phyloP scores from a whole-genome alignment of 2,329 filamentous ascomycete species.

The Monilinia vaccinii-corymbosi region DNA sequence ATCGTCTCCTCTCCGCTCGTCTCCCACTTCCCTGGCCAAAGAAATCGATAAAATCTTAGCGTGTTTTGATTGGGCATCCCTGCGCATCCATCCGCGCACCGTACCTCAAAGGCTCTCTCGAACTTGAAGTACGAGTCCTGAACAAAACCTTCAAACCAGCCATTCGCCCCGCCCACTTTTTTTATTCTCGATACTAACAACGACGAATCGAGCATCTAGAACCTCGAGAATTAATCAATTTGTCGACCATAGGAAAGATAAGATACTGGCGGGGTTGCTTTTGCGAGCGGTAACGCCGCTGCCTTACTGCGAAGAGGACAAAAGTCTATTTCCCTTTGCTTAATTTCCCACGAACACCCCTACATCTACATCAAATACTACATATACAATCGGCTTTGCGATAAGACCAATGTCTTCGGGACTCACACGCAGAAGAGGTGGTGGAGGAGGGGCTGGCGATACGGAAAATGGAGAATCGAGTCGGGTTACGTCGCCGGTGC shows the following conservation, averaged over 20 bases:
- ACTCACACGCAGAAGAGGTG: conserved; percentile 58
- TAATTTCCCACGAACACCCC: conserved; percentile 14
- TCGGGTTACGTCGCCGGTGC: conserved; percentile 57
- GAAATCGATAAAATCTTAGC: conserved; percentile 9
- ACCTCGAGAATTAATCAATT: not conserved
- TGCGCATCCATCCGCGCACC: conserved; percentile 6
- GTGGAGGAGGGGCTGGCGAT: conserved; percentile 52
- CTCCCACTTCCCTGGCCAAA: conserved; percentile 5
- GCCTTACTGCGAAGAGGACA: conserved; percentile 4
- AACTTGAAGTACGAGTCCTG: not conserved
- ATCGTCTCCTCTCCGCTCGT: no score
- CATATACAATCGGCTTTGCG: conserved; percentile 7
- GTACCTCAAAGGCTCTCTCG: conserved; percentile 2
- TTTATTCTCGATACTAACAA: not conserved
- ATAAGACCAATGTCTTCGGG: conserved; percentile 38
- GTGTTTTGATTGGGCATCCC: conserved; percentile 7
- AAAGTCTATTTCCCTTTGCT: conserved; percentile 19
- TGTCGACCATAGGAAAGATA: not conserved
- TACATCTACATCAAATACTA: conserved; percentile 12
- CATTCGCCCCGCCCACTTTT: conserved; percentile 10
- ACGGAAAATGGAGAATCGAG: conserved; percentile 55
- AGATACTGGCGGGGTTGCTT: conserved; percentile 8
- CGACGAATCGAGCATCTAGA: not conserved
- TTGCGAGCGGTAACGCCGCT: conserved; percentile 12
- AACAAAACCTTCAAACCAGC: conserved; percentile 8